Base-by-base conservation (phyloP, 345 rosid genomes). In the Sapria himalayana region DNA sequence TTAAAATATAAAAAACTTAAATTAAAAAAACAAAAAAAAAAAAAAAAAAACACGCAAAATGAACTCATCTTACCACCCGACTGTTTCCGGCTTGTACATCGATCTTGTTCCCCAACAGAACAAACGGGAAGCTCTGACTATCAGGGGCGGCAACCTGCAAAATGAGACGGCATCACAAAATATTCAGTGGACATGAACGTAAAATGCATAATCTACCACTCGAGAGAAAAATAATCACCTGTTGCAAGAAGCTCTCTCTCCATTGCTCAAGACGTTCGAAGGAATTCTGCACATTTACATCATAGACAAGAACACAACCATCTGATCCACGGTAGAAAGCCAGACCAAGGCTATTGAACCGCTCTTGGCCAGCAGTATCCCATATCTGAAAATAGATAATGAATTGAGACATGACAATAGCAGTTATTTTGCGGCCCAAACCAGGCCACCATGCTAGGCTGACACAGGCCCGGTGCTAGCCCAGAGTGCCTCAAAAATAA, bases 311-410 rank as follows among this genome's bases (percentile, higher is more conserved):
- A 68, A 80, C 85, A 55, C 85, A 76, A 53, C 85, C 75, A 54
- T 80, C 85, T 31, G 82, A 85, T 37, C 85, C 82, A 2, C 85
- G 68, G 43, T 80, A 80, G 62, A 76, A 80, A 37, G 92, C 92
- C 36, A 67, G 91, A 23, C 98, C 98, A 39, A 89, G 74, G 54
- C 95, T 89, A 56, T 89, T 94, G 59, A 89, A 89, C 60, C 92
- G 73, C 51, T 80, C 92, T 51, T 80, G 93, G 17, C 93, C 82
- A 54, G 93, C 86, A 49, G 73, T 89, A 61, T 89, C 98, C 98
- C 98, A 89, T 50, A 84, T 84, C 98, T 82, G 62, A 21, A 48
- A 4, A n/a, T 9, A 54, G 9, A 20, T 21, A 25, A 18, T 34
- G 7, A n/a, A 24, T 10, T 33, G 45, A 38, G 31, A 39, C 22